Base-by-base conservation (phyloP, 1,284 basidiomycete genomes). In the Amylostereum areolatum region DNA sequence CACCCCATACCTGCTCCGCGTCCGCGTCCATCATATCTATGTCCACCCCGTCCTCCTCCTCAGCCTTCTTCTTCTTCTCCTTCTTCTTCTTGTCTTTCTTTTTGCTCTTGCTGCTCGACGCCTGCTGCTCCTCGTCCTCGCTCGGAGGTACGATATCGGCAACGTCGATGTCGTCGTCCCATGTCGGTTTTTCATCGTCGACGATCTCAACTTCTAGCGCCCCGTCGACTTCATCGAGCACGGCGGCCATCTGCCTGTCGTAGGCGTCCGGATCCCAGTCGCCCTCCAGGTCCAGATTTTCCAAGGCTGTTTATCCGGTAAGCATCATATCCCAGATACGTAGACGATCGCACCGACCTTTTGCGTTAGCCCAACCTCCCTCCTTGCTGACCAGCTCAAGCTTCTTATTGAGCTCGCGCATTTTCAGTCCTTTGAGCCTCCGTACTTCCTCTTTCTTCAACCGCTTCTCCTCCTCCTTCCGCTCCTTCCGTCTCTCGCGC, bases 81-180 rank as follows among this genome's bases (percentile, higher is more conserved):
- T 74, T 75, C 56, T 75, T 78, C 57, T 72, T 73, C 65, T 72
- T 77, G 66, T 76, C 77, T 48, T 64, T 67, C 49, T 70, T 69
- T 59, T 78, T 76, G 25, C 43, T 42, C 12, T 48, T 52, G 56
- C 66, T 70, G 56, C 69, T 76, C 6, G 50, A 47, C 12, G 43
- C 40, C 7, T 5, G 46, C 11, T n/a, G 45, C 54, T 66, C 60
- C 27, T 65, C 61, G 31, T 74, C 71, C 28, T 73, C 68, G 7
- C 69, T 71, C 4, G 67, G 60, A 8, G 71, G 62, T 3, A 73
- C 62, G 47, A 95, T 83, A 59, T 90, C 84, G 7, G 74, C 77
- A 50, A 94, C 81, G 56, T 93, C 81, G 53, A 94, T 85, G 54
- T 96, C 91, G 54, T 94, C 88, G 31, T 90, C 86, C 93, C 93